Evolutionary conservation across 139 green algal genomes (phyloP).

Genomic region (Auxenochlorella protothecoides): DNA sequence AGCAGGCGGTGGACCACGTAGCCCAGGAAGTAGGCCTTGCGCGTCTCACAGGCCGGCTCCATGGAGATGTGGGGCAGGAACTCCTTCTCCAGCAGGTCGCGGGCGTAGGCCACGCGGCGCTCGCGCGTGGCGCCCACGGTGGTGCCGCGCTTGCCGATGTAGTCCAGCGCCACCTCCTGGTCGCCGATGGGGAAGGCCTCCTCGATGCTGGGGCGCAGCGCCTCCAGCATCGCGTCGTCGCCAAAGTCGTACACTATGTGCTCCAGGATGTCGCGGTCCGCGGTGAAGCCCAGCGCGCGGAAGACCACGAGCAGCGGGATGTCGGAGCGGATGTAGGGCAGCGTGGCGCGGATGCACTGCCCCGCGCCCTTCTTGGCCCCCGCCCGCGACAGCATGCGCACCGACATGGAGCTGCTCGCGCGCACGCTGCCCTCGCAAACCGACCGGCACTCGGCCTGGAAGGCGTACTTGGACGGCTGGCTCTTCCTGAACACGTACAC

Average conservation of each 20-base stretch:
- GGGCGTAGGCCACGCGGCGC: conserved; percentile 83
- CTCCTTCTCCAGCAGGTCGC: conserved; percentile 91
- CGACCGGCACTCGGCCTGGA: conserved; percentile 71
- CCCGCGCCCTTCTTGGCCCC: conserved; percentile 29
- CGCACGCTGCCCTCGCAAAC: conserved; percentile 76
- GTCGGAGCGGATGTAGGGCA: conserved; percentile 73
- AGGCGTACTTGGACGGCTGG: conserved; percentile 88
- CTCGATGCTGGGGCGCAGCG: conserved; percentile 85
- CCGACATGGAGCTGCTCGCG: conserved; percentile 59
- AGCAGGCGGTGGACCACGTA: conserved; percentile 70
- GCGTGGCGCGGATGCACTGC: conserved; percentile 44
- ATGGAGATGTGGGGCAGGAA: conserved; percentile 91
- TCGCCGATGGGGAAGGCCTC: conserved; percentile 87
- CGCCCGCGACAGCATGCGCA: conserved; percentile 72
- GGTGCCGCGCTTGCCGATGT: conserved; percentile 83
- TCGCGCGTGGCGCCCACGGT: conserved; percentile 49
- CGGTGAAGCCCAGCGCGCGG: conserved; percentile 68
- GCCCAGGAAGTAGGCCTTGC: conserved; percentile 70
- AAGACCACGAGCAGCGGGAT: conserved; percentile 86
- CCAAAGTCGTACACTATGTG: conserved; percentile 84
- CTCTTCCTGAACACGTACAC: conserved; percentile 97
- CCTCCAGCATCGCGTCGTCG: conserved; percentile 89
- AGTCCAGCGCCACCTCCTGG: conserved; percentile 87
- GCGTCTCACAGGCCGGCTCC: conserved; percentile 59
- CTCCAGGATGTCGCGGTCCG: conserved; percentile 77